A percentile compares a stretch with the other conserved stretches of the same genome.
Evolutionary conservation across 768 basidiomycete genomes (phyloP).

Genomic region (Gautieria morchelliformis): DNA sequence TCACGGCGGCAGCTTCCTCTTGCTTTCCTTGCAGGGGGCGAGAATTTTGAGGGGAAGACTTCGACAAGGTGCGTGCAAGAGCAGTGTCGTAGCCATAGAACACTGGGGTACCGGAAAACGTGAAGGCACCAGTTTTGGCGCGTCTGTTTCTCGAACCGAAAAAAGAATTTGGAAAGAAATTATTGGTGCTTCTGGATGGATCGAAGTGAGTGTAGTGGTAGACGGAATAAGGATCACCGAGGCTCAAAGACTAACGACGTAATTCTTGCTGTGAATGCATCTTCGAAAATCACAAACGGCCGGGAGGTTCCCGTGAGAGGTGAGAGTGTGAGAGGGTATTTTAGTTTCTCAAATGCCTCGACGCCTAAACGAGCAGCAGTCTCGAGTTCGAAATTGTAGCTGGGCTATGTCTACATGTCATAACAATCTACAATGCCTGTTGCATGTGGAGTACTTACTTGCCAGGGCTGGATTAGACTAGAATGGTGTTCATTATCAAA

Average conservation of each 20-base stretch:
- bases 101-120: conserved; percentile 5
- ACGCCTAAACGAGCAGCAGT: conserved; percentile 23
- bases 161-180: not conserved
- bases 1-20: not conserved
- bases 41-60: not conserved
- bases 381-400: conserved; percentile 28
- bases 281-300: conserved; percentile 26
- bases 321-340: conserved; percentile 16
- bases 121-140: not conserved
- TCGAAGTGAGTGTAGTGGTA: too few species aligned
- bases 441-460: conserved; percentile 8
- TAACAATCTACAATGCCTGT: not conserved
- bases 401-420: not conserved
- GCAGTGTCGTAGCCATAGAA: conserved; percentile 29
- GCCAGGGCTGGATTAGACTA: conserved; percentile 4
- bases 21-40: not conserved
- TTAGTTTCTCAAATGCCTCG: conserved; percentile 30
- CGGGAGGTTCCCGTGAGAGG: not conserved
- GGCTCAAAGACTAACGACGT: conserved; percentile 17
- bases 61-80: conserved; percentile 6
- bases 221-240: not conserved
- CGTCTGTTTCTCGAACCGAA: not conserved
- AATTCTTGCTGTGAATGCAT: conserved; percentile 24
- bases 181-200: not conserved
- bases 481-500: not conserved